Evolutionary conservation across 108 stramenopile genomes (phyloP).

Genomic region (Schizochytrium sp.): DNA sequence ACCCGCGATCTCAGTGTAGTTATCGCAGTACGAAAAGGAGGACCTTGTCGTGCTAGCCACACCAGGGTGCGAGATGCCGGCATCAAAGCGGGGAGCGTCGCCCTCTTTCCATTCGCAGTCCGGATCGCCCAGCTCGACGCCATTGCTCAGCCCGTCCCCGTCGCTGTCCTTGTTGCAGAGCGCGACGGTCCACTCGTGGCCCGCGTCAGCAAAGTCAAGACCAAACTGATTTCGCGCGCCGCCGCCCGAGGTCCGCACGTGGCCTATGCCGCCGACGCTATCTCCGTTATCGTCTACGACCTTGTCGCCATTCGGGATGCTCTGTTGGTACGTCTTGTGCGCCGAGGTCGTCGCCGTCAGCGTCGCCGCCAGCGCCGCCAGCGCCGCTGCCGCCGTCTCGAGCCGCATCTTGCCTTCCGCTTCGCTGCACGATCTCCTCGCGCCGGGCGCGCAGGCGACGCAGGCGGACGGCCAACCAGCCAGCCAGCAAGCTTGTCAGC

Average conservation of each 20-base stretch:
- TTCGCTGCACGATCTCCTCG: too few species aligned
- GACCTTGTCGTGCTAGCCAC: neutral
- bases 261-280: neutral
- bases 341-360: neutral
- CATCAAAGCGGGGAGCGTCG: neutral
- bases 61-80: neutral
- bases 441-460: too few species aligned
- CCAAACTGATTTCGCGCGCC: neutral
- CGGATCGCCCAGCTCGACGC: neutral
- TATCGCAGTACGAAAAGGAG: neutral
- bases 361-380: too few species aligned
- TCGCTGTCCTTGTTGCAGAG: conserved; percentile 16
- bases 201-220: neutral
- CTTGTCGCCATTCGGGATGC: neutral
- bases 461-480: too few species aligned
- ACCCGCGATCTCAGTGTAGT: neutral
- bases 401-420: too few species aligned
- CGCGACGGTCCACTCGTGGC: neutral
- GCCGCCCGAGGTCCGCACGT: neutral
- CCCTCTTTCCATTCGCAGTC: neutral
- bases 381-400: too few species aligned
- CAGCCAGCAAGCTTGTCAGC: too few species aligned
- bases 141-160: neutral
- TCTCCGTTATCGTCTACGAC: neutral
- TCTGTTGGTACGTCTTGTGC: neutral